Base-by-base conservation (phyloP, 257 asterid genomes). In the Fraxinus excelsior region DNA sequence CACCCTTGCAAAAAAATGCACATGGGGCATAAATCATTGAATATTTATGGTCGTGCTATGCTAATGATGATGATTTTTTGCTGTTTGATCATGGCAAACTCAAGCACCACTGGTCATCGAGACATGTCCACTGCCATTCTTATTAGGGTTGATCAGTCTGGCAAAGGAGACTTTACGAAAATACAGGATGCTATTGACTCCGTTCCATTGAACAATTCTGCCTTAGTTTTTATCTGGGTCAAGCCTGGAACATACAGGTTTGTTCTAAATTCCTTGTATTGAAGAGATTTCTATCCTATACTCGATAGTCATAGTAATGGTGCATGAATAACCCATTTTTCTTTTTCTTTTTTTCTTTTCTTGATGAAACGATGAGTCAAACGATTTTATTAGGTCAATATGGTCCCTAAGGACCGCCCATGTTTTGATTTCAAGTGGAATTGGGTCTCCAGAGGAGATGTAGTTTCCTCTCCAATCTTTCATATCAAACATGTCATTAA, bases 151-250 rank as follows among this genome's bases (percentile, higher is more conserved):
- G 92, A 82, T 70, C 87, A 73, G n/a, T 88, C 90, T 2, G 92
- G 87, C 8, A 32, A 64, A 0, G 92, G 87, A 2, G 87, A 88
- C 70, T 88, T 14, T 25, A 73, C 44, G 5, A 86, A 58, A 7
- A 86, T 88, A 42, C 90, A 88, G 67, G 90, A 88, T 4, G 92
- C 90, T 67, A 81, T 88, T 73, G 84, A 88, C 78, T 82, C 84
- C 31, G 85, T 84, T 38, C 88, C 88, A 2, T 74, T 84, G 0
- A 84, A 84, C 67, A 88, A 86, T n/a, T 44, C 87, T 0, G 87
- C 82, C 1, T 16, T 84, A 0, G 32, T 74, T 14, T 88, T 86
- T 64, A 82, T 88, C 29, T 79, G 78, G 85, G 58, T 88, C 46
- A 88, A 88, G 83, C 89, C 92, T 0, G 92, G 89, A 25, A 76